Percentiles rank a stretch among this genome's conserved stretches.
phyloP scores from a whole-genome alignment of 1,284 basidiomycete species.

The Melampsora larici-populina region DNA sequence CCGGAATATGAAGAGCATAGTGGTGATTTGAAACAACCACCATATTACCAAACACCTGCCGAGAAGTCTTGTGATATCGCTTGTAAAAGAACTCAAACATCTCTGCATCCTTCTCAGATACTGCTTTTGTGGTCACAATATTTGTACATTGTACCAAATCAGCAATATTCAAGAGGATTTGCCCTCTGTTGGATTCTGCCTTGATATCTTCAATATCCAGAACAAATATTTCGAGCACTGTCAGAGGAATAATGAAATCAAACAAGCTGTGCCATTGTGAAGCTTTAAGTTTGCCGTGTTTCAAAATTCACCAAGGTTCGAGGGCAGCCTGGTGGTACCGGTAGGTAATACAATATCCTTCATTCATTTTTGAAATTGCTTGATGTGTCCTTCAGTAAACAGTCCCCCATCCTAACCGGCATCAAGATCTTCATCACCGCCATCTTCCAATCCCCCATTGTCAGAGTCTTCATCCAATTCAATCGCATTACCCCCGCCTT shows the following conservation, averaged over 20 bases:
- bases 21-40: not conserved
- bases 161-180: not conserved
- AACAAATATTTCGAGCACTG: not conserved
- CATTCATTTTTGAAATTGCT: conserved; percentile 1
- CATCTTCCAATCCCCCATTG: no score
- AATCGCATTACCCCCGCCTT: not conserved
- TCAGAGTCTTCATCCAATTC: not conserved
- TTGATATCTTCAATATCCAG: not conserved
- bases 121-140: not conserved
- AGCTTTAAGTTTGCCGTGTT: not conserved
- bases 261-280: not conserved
- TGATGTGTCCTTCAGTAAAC: conserved; percentile 9
- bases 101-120: not conserved
- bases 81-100: not conserved
- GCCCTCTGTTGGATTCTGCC: not conserved
- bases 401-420: no score
- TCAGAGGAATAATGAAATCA: not conserved
- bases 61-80: not conserved
- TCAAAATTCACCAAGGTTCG: not conserved
- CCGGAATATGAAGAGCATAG: conserved; percentile 7
- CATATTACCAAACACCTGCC: not conserved
- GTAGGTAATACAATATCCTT: not conserved
- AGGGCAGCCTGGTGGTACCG: not conserved
- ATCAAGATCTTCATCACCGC: no score
- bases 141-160: conserved; percentile 4